Evolutionary conservation across 345 rosid species (phyloP), one percentile per base, ranked within the genome.

Genomic region (Bruguiera parviflora): DNA sequence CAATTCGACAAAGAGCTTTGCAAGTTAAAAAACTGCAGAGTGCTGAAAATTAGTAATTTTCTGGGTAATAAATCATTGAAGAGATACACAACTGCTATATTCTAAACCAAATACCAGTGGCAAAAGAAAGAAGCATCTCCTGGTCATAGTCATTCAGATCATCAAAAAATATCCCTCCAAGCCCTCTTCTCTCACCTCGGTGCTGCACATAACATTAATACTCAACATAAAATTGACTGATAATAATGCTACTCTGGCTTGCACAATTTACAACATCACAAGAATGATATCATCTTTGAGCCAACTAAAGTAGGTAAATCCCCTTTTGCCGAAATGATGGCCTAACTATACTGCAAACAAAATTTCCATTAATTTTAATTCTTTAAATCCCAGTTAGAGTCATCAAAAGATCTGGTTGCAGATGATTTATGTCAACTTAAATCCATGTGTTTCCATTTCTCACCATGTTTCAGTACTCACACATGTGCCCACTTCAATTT

Each of bases 151-250:
- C 89, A 78, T 92, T 90, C 70, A 95, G 86, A 81, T 95, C 99
- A 80, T 95, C 99, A 75, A 95, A 95, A 82, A 95, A 95, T 63
- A 95, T 86, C 58, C 99, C 99, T 61, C 99, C 99, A 73, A 95
- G 96, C 69, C 99, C 97, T 80, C 97, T 83, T 67, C 99, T 85
- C 85, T 95, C 99, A 65, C 66, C 86, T 63, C 96, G 90, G 68
- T 95, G 99, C 99, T 95, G 84, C 77, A 91, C 24, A 74, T 5
- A 67, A 25, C 65, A 47, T 72, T 49, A 56, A 56, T 6, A 66
- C 46, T 32, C 58, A 65, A 74, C 28, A 68, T 39, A 28, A 57
- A 55, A 24, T 33, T 18, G 16, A 51, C 3, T 29, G n/a, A 22
- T 21, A 70, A 56, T 56, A 56, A 16, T 43, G 49, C 49, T 43